phyloP scores from a whole-genome alignment of 163 green algal genomes.

The Scenedesmus sp. region DNA sequence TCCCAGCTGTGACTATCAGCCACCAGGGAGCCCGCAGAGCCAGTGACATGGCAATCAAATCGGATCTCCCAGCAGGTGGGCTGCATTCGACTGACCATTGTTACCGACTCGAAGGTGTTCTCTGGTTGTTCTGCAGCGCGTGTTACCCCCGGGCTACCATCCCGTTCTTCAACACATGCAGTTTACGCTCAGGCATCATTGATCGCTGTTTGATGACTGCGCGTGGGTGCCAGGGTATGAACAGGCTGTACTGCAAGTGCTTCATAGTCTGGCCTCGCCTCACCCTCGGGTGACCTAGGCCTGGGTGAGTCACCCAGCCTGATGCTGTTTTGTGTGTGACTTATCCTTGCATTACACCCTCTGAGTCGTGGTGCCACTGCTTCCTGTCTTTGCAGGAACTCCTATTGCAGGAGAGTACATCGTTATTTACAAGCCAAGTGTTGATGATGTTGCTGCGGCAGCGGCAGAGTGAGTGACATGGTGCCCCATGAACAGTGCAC shows the following conservation, averaged over 20 bases:
- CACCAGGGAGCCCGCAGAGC: neutral
- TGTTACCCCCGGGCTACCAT: neutral
- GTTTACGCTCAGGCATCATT: neutral
- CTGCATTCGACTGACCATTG: neutral
- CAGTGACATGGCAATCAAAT: neutral
- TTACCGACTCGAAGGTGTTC: neutral
- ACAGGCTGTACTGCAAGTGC: neutral
- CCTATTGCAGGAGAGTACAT: constrained; percentile 36
- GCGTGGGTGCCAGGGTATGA: neutral
- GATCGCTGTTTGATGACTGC: neutral
- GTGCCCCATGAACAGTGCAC: neutral
- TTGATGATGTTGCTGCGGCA: neutral
- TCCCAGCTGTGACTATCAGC: neutral
- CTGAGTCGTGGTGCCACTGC: neutral
- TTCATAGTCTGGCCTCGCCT: neutral
- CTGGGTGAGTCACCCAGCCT: too few relatives aligned
- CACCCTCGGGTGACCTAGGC: too few relatives aligned
- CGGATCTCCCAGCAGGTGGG: neutral
- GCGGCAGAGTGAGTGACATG: constrained; percentile 1
- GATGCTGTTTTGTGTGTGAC: neutral
- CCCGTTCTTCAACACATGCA: neutral
- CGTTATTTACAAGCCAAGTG: constrained; percentile 5
- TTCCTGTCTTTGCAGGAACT: neutral
- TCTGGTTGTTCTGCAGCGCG: neutral
- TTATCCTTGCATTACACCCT: neutral